Base-by-base conservation (phyloP, 2,329 filamentous ascomycete species). In the Talaromyces funiculosus region DNA sequence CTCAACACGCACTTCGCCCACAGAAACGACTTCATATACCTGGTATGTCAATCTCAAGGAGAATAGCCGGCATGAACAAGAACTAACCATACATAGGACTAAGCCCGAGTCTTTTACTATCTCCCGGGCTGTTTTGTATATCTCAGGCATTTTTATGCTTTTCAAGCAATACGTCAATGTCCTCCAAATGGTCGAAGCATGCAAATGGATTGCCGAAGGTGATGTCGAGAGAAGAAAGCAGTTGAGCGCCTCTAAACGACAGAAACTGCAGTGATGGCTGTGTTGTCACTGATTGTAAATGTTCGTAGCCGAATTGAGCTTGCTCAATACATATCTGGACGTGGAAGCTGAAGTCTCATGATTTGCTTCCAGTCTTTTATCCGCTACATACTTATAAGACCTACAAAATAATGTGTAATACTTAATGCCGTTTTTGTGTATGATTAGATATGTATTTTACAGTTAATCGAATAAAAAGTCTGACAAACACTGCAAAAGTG, bases 161-260 rank as follows among this genome's bases (percentile, higher is more conserved):
- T 82, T 87, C 67, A 99, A 99, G 83, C 94, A 99, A 74, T 82
- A 89, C 70, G 90, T 97, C 81, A 99, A 97, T 71, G 82, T 96
- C 55, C 83, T 97, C 53, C 94, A 99, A 80, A 83, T 99, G 68
- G 84, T 96, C 70, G 96, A 96, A 76, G 94, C 94, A 8, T 92
- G 91, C 76, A 86, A 86, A 71, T 95, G 90, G 87, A 82, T 99
- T 40, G 94, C 91, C 0, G 92, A 97, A 77, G 91, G 92, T n/a
- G 94, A 99, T 69, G 75, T 88, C 33, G 82, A 57, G 14, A 43
- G 12, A 35, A 31, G 54, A 45, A 57, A 45, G 38, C n/a, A 45
- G 18, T 24, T 31, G 37, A 31, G 31, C 7, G 5, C 20, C 24
- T 47, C 10, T 29, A 4, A 5, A n/a, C 43, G 20, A 43, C 22